Conservation (phyloP, 2,329 filamentous ascomycete genomes). For the Fusarium sacchari region DNA sequence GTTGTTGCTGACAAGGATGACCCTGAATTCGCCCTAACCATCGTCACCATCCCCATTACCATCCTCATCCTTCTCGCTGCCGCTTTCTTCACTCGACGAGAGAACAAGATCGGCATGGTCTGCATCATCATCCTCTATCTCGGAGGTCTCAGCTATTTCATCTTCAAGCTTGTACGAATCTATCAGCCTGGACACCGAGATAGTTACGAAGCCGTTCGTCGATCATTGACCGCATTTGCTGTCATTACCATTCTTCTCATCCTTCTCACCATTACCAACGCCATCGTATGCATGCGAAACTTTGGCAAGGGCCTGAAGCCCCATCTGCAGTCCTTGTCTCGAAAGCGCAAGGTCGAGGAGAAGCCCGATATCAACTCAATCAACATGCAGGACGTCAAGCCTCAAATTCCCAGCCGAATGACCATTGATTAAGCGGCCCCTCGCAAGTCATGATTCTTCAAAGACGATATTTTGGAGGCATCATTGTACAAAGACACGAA, state of each 20-base stretch:
- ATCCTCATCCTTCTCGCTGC: conserved; percentile 88
- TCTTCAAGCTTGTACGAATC: conserved; percentile 98
- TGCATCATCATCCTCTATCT: conserved; percentile 86
- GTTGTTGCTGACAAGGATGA: conserved; percentile 77
- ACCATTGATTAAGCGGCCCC: conserved; percentile 64
- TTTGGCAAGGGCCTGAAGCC: conserved; percentile 90
- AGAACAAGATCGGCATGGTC: conserved; percentile 82
- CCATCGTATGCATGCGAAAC: conserved; percentile 87
- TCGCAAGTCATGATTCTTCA: conserved; percentile 15
- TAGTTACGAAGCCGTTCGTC: conserved; percentile 81
- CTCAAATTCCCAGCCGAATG: conserved; percentile 65
- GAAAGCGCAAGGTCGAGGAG: conserved; percentile 58
- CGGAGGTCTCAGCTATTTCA: conserved; percentile 90
- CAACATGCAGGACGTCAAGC: conserved; percentile 66
- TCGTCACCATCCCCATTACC: conserved; percentile 89
- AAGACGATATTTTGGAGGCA: neutral
- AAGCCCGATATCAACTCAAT: conserved; percentile 67
- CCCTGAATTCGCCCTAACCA: conserved; percentile 85
- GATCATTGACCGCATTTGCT: conserved; percentile 91
- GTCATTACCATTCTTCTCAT: conserved; percentile 92
- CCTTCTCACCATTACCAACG: conserved; percentile 86
- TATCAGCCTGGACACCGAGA: conserved; percentile 71
- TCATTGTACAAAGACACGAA: conserved; percentile 51
- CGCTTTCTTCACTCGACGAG: conserved; percentile 84
- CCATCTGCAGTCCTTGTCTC: conserved; percentile 72